Evolutionary conservation across 345 rosid species (phyloP).

Genomic region (Draba incana): DNA sequence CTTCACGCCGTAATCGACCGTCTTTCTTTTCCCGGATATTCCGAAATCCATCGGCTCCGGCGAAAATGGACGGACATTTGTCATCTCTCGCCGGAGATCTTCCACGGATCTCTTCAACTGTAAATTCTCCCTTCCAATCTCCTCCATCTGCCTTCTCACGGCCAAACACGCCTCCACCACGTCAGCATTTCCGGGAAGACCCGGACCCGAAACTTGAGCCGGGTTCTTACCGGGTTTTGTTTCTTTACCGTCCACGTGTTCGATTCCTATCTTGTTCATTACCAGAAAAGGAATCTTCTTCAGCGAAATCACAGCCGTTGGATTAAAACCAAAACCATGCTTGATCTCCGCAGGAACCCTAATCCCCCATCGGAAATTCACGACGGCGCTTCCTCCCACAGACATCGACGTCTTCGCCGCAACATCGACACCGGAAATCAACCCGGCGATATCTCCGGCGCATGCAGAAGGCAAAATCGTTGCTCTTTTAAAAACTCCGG

Average conservation of each 20-base stretch:
- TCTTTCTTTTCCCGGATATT: conserved; percentile 31
- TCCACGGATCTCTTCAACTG: conserved; percentile 62
- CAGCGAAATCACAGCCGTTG: conserved; percentile 50
- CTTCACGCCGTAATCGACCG: no score
- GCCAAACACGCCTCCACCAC: conserved; percentile 53
- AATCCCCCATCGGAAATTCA: conserved; percentile 81
- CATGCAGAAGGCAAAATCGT: conserved; percentile 38
- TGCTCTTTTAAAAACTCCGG: conserved; percentile 44
- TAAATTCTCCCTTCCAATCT: conserved; percentile 59
- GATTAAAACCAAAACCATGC: conserved; percentile 16
- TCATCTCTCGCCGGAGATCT: conserved; percentile 58
- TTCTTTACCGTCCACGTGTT: conserved; percentile 56
- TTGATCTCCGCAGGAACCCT: conserved; percentile 62
- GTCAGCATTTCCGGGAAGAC: conserved; percentile 34
- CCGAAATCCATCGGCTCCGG: conserved; percentile 34
- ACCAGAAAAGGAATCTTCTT: conserved; percentile 64
- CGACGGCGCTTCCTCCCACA: conserved; percentile 54
- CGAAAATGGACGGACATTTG: conserved; percentile 26
- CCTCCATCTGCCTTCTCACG: conserved; percentile 62
- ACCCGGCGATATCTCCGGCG: conserved; percentile 44
- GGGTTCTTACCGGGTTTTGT: conserved; percentile 5
- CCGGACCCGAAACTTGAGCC: conserved; percentile 17
- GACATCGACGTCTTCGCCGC: conserved; percentile 68
- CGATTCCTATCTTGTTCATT: conserved; percentile 80
- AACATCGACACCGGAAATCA: conserved; percentile 64